Evolutionary conservation across 306 rosid genomes (phyloP), one percentile per base, ranked within the genome.

Genomic region (Crotalaria pallida): DNA sequence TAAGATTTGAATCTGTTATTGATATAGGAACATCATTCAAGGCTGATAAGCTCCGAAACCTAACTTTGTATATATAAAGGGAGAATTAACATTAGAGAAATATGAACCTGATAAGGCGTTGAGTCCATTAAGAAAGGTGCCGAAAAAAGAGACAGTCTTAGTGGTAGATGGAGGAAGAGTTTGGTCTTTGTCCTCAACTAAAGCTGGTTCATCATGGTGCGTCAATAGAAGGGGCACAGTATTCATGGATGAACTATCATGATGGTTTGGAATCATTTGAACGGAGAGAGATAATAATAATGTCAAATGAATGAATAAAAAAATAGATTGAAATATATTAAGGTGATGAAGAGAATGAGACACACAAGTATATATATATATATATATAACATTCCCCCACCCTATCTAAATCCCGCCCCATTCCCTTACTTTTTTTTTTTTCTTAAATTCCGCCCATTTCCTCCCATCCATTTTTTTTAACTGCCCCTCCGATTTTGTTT

Each of bases 101-200:
- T 2, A 11, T 10, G 22, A 23, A 77, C 81, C 81, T 77, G 81
- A 45, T 10, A 77, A 63, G 33, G 77, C 52, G 65, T 77, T 77
- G 67, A 77, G 67, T 55, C 77, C 81, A 63, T 77, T 77, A 11
- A 77, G 17, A 19, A 72, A 70, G 10, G 81, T 44, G 1, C 10
- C 26, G 4, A 71, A 43, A 27, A 71, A 44, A 22, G 81, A 55
- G 0, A 44, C 4, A 0, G 59, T 23, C 11, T 31, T 53, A 29
- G 50, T 23, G 3, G 27, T 11, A 41, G 52, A 12, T 16, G 9
- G 27, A 10, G 21, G 45, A 77, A 66, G 22, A 12, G 24, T 23
- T 16, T 53, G 8, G 5, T 38, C 7, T 16, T 43, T 70, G 15
- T 77, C 77, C 0, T 62, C 76, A 23, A 62, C 81, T 5, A 40